A percentile compares a stretch with the other conserved stretches of the same genome.
Conservation (phyloP, 371 early-diverging fungal species). For the Mortierella polycephala region DNA sequence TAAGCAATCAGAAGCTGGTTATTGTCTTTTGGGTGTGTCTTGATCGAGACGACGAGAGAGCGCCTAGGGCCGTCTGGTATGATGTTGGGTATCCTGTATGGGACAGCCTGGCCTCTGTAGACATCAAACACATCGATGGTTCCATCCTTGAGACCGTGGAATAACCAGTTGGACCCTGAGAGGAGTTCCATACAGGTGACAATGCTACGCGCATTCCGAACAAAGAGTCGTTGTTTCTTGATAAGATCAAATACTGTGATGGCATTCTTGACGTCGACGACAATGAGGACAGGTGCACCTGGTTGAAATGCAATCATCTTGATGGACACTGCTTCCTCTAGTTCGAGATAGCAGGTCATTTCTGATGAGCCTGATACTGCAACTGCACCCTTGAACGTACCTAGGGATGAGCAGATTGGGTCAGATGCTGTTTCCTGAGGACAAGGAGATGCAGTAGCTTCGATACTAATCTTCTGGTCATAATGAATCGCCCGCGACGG, state of each 20-base stretch:
- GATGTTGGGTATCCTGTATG: slow-evolving; percentile 63
- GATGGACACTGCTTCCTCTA: slow-evolving; percentile 51
- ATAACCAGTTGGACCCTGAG: slow-evolving; percentile 67
- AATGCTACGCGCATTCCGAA: slow-evolving; percentile 57
- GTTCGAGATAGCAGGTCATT: slow-evolving; percentile 33
- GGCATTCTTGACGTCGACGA: slow-evolving; percentile 62
- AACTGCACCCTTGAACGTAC: slow-evolving; percentile 48
- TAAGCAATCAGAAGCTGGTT: slow-evolving; percentile 66
- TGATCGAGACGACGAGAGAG: slow-evolving; percentile 59
- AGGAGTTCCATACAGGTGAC: slow-evolving; percentile 64
- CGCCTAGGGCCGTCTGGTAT: slow-evolving; percentile 33
- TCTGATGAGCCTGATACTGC: slow-evolving; percentile 45
- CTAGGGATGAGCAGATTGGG: slow-evolving; percentile 6
- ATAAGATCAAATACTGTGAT: slow-evolving; percentile 64
- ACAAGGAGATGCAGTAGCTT: too few species aligned
- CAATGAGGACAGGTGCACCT: slow-evolving; percentile 59
- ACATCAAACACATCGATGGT: slow-evolving; percentile 67
- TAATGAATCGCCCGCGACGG: not conserved
- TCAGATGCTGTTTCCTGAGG: not conserved
- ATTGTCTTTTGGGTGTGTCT: slow-evolving; percentile 64
- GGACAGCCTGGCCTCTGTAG: slow-evolving; percentile 55
- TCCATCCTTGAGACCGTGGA: slow-evolving; percentile 67
- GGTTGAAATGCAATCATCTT: slow-evolving; percentile 66
- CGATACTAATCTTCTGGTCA: too few species aligned
- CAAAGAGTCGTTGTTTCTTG: slow-evolving; percentile 56